These are phyloP conservation scores for Dictyostelium intermedium DNA, from an alignment of 78 protist species.

Conservation along the genomic window DNA sequence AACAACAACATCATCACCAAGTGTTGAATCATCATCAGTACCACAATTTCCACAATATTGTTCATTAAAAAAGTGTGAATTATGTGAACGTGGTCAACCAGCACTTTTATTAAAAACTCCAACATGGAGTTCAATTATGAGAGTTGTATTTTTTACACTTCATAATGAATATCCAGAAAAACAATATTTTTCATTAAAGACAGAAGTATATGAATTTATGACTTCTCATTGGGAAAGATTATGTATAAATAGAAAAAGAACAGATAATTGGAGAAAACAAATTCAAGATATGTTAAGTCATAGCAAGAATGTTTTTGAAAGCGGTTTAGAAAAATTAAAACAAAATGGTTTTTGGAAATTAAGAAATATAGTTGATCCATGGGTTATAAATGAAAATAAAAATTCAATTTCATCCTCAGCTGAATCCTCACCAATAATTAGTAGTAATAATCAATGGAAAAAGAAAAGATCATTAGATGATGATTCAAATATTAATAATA, in stretches of 20 bases:
- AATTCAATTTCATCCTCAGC: not conserved
- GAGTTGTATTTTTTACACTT: constrained; percentile 31
- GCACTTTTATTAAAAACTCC: constrained; percentile 32
- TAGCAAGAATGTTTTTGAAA: constrained; percentile 40
- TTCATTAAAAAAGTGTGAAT: not conserved
- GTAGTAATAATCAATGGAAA: not conserved
- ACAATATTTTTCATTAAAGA: constrained; percentile 32
- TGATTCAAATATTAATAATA: not conserved
- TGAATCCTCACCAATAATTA: not conserved
- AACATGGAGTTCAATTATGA: constrained; percentile 51
- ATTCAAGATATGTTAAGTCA: constrained; percentile 43
- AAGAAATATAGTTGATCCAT: constrained; percentile 23
- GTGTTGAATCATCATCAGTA: not conserved
- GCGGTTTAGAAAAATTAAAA: constrained; percentile 36
- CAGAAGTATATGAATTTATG: constrained; percentile 49
- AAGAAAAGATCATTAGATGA: not conserved
- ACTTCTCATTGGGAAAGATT: constrained; percentile 43
- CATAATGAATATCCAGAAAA: constrained; percentile 22
- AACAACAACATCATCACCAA: not conserved
- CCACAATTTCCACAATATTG: constrained; percentile 44
- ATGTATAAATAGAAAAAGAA: constrained; percentile 31
- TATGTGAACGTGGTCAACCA: constrained; percentile 52
- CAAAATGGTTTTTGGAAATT: constrained; percentile 58
- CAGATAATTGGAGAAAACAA: constrained; percentile 59
- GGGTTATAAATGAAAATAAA: constrained; percentile 1